Base-by-base conservation (phyloP, 345 rosid genomes). In the Gossypium mustelinum region DNA sequence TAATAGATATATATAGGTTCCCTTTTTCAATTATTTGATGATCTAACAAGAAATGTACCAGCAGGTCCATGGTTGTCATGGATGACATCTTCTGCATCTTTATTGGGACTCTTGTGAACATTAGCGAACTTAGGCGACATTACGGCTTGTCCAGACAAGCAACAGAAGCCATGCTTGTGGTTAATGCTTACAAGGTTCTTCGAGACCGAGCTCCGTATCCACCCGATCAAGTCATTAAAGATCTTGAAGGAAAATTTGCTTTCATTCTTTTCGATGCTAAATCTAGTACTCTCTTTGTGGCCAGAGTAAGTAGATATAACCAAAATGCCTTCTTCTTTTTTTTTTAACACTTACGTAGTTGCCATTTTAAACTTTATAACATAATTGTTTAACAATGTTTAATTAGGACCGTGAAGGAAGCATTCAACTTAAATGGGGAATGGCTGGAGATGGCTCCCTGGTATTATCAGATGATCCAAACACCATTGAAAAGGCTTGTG, bases 171-270 rank as follows among this genome's bases (percentile, higher is more conserved):
- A 84, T 87, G 91, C 80, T 88, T 50, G 77, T 91, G 74, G 83
- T 91, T 16, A 91, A 89, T 65, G 94, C 92, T 63, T 89, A 88
- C 68, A 82, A 81, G 70, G 83, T 86, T 1, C 73, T 89, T 5
- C 82, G 92, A 63, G 97, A 91, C 78, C 81, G 97, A 18, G 97
- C 92, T 4, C 94, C 97, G 7, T 89, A 91, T n/a, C 97, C 94
- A 16, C 85, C 89, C 7, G 94, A 91, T 84, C 89, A 91, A 75
- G 97, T 91, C 70, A 82, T 91, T 9, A 86, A 87, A 79, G 94
- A 87, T 83, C 89, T 91, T 68, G 82, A 84, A 9, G 97, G 97
- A 17, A 88, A 86, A 71, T 88, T 87, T 77, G 87, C 90, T 10
- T 91, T 89, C 70, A 75, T 87, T 59, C 83, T 88, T 78, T 89